Base-by-base conservation (phyloP, 106 monocot genomes). In the Acanthochlamys bracteata region DNA sequence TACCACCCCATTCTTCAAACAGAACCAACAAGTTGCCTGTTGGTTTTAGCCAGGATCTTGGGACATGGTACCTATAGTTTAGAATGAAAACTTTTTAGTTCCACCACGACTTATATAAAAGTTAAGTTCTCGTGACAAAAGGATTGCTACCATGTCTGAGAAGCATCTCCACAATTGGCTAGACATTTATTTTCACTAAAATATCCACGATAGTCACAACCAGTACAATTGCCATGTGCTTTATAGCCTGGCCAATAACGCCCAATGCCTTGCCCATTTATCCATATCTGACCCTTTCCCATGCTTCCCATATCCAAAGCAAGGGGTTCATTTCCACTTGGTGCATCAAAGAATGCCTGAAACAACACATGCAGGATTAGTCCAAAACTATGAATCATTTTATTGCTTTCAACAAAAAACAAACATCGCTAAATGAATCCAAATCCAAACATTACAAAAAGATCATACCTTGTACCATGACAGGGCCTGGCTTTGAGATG, bases 221-320 rank as follows among this genome's bases (percentile, higher is more conserved):
- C 21, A 24, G 62, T 42, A 63, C 96, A 98, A 49, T 75, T 68
- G 11, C 91, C 88, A 61, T 20, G 62, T 20, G 88, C 96, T 66
- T 72, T 85, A 47, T 98, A 91, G 43, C 78, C 83, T 64, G 96
- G 88, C 91, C 91, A 98, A 62, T 98, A 88, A 4, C 96, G 80
- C 7, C 96, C 96, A 33, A 98, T 83, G 59, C 82, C 85, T 66
- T 79, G 85, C 42, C 96, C 91, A 63, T 98, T 98, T 54, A 98
- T 68, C 96, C 96, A 98, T 33, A 92, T 58, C 74, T 91, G 88
- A n/a, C 96, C 96, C 65, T 98, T 98, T 25, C 85, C 91, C 96
- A 98, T 92, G 66, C 76, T 84, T 24, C 61, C 57, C 96, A 98
- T 88, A 63, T 98, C 96, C 41, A 98, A 71, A 63, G 88, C 91